These are phyloP conservation scores for Zalerion maritima DNA, from an alignment of 495 filamentous ascomycete species.

Conservation along the genomic window DNA sequence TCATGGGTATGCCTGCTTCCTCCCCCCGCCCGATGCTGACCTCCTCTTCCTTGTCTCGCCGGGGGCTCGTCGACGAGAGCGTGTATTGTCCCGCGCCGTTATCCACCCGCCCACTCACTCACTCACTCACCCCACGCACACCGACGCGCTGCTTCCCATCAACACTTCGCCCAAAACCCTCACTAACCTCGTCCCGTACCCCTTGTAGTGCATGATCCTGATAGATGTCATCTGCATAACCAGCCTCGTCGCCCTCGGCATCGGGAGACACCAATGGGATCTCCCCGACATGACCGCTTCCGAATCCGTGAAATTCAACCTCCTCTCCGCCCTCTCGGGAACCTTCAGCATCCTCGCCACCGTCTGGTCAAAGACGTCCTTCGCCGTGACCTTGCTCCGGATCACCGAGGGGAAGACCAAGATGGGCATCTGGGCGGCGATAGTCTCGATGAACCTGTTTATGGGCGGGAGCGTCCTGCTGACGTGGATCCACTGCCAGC, in stretches of 20 bases:
- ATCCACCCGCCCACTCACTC: no score
- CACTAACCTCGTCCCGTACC: no score
- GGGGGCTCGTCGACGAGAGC: no score
- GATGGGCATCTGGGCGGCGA: constrained; percentile 12
- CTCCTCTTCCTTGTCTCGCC: not conserved
- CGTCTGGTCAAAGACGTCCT: constrained; percentile 24
- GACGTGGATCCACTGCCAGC: constrained; percentile 13
- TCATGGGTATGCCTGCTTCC: constrained; percentile 11
- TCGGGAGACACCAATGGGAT: constrained; percentile 20
- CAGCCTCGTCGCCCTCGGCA: constrained; percentile 10
- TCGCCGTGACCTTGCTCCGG: constrained; percentile 19
- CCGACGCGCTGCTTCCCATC: no score
- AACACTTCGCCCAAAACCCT: no score
- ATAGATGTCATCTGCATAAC: constrained; percentile 9
- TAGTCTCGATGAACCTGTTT: constrained; percentile 14
- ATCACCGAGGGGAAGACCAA: constrained; percentile 9
- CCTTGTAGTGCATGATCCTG: constrained; percentile 10
- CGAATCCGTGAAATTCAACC: constrained; percentile 8
- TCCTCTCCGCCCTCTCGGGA: constrained; percentile 14
- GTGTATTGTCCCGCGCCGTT: no score
- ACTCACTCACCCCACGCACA: no score
- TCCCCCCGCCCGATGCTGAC: not conserved
- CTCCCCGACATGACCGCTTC: constrained; percentile 4
- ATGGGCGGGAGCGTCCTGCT: constrained; percentile 9
- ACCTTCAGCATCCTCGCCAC: constrained; percentile 17